These are phyloP conservation scores for Cryptococcus sp. DNA, from an alignment of 1,284 basidiomycete species.

Conservation along the genomic window DNA sequence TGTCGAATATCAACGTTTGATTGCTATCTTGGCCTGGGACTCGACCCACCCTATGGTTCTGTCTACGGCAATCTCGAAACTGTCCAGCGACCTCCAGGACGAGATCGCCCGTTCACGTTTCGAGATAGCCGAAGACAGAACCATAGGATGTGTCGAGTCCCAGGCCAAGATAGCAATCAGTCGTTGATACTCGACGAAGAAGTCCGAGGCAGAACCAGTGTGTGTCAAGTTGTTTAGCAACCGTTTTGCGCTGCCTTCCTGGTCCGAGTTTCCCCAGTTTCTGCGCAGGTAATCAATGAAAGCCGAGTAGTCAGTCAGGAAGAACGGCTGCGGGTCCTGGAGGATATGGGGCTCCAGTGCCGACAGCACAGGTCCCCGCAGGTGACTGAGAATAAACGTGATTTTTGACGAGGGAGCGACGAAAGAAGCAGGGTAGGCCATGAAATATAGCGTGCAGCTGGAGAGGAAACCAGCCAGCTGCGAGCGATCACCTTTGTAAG, in stretches of 20 bases:
- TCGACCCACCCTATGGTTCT: no score
- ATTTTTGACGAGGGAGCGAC: slow-evolving; percentile 1
- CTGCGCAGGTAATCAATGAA: slow-evolving; percentile 1
- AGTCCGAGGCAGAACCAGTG: slow-evolving; percentile 8
- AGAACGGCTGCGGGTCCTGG: neutral
- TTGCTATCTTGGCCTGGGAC: slow-evolving; percentile 5
- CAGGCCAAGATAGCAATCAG: slow-evolving; percentile 5
- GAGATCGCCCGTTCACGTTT: no score
- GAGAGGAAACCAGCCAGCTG: slow-evolving; percentile 2
- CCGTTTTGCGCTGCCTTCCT: slow-evolving; percentile 7
- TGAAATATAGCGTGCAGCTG: slow-evolving; percentile 6
- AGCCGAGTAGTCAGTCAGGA: neutral
- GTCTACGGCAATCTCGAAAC: no score
- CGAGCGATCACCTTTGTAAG: neutral
- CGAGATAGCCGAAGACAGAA: no score
- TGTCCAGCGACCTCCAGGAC: no score
- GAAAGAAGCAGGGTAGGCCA: neutral
- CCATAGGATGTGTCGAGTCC: no score
- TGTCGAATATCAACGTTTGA: slow-evolving; percentile 4
- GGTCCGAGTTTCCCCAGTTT: slow-evolving; percentile 12
- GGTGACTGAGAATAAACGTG: slow-evolving; percentile 2
- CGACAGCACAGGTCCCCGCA: neutral
- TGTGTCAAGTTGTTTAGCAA: slow-evolving; percentile 5
- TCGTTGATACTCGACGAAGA: slow-evolving; percentile 10
- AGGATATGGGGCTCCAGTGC: neutral